Base-by-base conservation (phyloP, 305 asterid species). In the Fraxinus platypoda region DNA sequence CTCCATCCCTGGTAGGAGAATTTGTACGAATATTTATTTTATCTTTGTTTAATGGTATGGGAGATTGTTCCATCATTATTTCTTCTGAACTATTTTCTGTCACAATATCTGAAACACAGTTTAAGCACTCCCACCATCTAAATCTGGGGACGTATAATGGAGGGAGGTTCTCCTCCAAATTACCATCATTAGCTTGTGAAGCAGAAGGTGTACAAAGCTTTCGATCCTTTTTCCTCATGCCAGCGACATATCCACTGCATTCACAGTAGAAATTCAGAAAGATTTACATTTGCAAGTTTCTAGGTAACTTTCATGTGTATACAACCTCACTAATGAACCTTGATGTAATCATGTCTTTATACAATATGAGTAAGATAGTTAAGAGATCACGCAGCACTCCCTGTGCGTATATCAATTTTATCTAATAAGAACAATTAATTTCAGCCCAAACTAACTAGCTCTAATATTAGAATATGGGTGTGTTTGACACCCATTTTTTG, bases 231-330 rank as follows among this genome's bases (percentile, higher is more conserved):
- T 38, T 79, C 46, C 91, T 83, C 87, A 76, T 88, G 43, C 77
- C 87, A 6, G 85, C 84, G 11, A 83, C 82, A 78, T 85, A 88
- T 62, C 82, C 87, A 75, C 86, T 86, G 87, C 80, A 70, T 64
- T 15, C 57, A 78, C 15, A 64, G 73, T 11, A 57, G 74, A 84
- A 72, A 81, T 37, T 75, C 12, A 30, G 62, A 52, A 84, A 33
- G 9, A 23, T 2, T 77, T 72, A 52, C 43, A 72, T 72, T 71
- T 33, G 76, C 13, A 17, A 13, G 25, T 72, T 72, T 72, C 37
- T 49, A 75, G 23, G 37, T 49, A 12, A 73, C 43, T 64, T 74
- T 79, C 57, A 62, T 59, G 37, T 4, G 33, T 64, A 41, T 75
- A 59, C 49, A 78, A 31, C 73, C 71, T 12, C 74, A 78, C 17